Evolutionary conservation across 805 yeast species (phyloP).

Genomic region (Helenozyma baotianmanensis): DNA sequence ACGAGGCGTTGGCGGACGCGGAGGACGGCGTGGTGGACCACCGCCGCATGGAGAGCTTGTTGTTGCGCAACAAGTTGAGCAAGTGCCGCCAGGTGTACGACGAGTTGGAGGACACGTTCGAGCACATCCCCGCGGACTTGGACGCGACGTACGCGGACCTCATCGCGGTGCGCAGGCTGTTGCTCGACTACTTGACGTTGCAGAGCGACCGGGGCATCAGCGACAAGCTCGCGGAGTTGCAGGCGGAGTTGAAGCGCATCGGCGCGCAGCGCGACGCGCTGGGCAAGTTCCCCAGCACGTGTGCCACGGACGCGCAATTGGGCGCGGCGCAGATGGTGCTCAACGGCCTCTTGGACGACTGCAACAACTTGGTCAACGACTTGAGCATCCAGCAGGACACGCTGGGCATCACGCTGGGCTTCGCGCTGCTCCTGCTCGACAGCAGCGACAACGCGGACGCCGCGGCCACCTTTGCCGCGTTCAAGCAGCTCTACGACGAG

Average conservation of each 20-base stretch:
- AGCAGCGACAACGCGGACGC: slow-evolving; percentile 37
- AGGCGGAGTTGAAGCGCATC: slow-evolving; percentile 23
- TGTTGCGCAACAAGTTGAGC: slow-evolving; percentile 62
- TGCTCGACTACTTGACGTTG: slow-evolving; percentile 33
- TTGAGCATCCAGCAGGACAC: slow-evolving; percentile 43
- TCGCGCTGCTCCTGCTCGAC: slow-evolving; percentile 20
- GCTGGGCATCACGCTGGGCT: slow-evolving; percentile 16
- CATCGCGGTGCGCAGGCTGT: slow-evolving; percentile 56
- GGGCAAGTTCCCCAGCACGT: slow-evolving; percentile 44
- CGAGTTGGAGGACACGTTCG: slow-evolving; percentile 49
- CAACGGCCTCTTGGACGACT: slow-evolving; percentile 78
- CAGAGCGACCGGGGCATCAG: slow-evolving; percentile 4
- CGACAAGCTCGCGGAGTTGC: slow-evolving; percentile 17
- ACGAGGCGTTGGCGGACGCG: slow-evolving; percentile 4
- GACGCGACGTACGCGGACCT: slow-evolving; percentile 51
- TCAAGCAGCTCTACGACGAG: slow-evolving; percentile 56
- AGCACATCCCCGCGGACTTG: slow-evolving; percentile 37
- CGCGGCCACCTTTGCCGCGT: slow-evolving; percentile 19
- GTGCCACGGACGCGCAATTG: slow-evolving; percentile 19
- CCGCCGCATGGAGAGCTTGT: slow-evolving; percentile 51
- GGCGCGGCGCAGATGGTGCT: slow-evolving; percentile 43
- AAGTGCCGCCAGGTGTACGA: slow-evolving; percentile 57
- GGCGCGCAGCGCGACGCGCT: slow-evolving; percentile 45
- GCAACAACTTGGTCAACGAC: slow-evolving; percentile 71
- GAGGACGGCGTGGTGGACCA: slow-evolving; percentile 18